Conservation (phyloP, 495 filamentous ascomycete species). For the Rhypophila decipiens region DNA sequence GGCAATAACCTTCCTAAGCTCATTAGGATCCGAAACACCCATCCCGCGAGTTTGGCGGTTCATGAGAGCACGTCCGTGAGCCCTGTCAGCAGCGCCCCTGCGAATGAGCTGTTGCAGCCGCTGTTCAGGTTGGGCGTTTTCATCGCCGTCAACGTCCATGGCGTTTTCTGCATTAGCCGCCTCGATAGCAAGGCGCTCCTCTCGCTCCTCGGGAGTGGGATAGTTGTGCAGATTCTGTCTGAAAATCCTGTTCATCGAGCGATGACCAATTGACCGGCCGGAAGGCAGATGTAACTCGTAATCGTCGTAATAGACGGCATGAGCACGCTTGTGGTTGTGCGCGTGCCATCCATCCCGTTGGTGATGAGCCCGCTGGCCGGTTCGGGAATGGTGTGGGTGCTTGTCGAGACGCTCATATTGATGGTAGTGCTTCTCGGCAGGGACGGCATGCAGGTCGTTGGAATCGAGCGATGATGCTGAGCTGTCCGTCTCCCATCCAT, state of each 20-base stretch:
- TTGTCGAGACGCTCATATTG: constrained; percentile 53
- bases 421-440: constrained; percentile 56
- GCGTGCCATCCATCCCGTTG: constrained; percentile 68
- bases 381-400: constrained; percentile 59
- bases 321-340: constrained; percentile 55
- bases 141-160: constrained; percentile 24
- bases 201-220: constrained; percentile 62
- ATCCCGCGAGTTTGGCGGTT: constrained; percentile 21
- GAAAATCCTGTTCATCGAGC: constrained; percentile 77
- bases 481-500: constrained; percentile 83
- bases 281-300: constrained; percentile 92
- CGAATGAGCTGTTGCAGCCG: constrained; percentile 1
- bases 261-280: constrained; percentile 83
- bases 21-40: constrained; percentile 12
- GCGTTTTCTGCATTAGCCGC: constrained; percentile 23
- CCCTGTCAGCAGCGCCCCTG: background rate
- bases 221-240: constrained; percentile 87
- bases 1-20: constrained; percentile 11
- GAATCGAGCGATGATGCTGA: constrained; percentile 77
- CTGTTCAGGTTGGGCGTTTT: background rate
- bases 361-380: constrained; percentile 59
- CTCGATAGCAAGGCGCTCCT: constrained; percentile 47
- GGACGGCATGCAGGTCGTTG: constrained; percentile 64
- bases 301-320: constrained; percentile 79
- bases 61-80: constrained; percentile 18